These are phyloP conservation scores for Calonectria pteridis DNA, from an alignment of 2,329 filamentous ascomycete genomes.

Conservation along the genomic window DNA sequence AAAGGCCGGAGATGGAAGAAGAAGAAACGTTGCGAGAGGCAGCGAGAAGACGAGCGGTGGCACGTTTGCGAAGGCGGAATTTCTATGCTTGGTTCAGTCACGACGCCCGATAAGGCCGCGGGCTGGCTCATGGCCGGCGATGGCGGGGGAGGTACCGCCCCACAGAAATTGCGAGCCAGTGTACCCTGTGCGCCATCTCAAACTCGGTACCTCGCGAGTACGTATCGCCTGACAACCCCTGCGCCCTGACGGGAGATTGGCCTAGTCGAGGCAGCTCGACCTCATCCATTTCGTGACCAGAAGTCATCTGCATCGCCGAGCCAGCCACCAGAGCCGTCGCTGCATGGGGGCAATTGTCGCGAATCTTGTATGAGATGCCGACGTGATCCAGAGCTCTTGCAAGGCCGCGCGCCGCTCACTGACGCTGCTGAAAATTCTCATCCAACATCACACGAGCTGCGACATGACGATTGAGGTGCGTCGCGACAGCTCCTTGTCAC, in stretches of 20 bases:
- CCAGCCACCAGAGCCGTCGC: neutral
- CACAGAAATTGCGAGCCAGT: conserved; percentile 25
- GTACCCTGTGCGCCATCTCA: conserved; percentile 27
- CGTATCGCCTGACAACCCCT: conserved; percentile 23
- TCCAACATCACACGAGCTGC: conserved; percentile 24
- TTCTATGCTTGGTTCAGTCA: conserved; percentile 21
- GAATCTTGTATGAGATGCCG: conserved; percentile 6
- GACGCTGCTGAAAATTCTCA: conserved; percentile 15
- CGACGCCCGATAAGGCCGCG: conserved; percentile 38
- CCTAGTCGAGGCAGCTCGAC: conserved; percentile 18
- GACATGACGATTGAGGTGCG: conserved; percentile 45
- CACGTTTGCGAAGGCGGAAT: conserved; percentile 19
- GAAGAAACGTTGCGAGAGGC: neutral
- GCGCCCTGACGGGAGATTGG: conserved; percentile 13
- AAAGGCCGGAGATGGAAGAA: neutral
- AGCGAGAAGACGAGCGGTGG: conserved; percentile 14
- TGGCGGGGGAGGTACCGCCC: conserved; percentile 36
- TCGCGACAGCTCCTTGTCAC: conserved; percentile 35
- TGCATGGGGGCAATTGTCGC: neutral
- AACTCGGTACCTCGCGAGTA: conserved; percentile 13
- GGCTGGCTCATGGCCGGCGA: conserved; percentile 32
- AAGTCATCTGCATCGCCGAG: conserved; percentile 5
- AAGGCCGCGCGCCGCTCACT: conserved; percentile 33
- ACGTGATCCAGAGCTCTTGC: neutral
- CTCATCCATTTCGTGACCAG: conserved; percentile 12